Base-by-base conservation (phyloP, 2,329 filamentous ascomycete species). In the Chalaropsis ovoidea region DNA sequence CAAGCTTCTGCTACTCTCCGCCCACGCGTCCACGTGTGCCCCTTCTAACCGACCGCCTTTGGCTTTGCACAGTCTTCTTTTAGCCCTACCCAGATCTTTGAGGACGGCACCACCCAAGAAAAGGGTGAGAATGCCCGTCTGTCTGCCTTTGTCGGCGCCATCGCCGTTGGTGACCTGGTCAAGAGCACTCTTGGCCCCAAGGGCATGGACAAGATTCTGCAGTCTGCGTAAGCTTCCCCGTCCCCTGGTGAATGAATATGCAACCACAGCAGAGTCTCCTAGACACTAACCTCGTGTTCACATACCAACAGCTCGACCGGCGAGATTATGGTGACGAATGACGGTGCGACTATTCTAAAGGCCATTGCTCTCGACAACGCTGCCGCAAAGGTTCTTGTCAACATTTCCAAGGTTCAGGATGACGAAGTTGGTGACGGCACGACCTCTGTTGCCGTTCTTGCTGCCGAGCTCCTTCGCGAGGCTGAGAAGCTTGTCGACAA, bases 111-210 rank as follows among this genome's bases (percentile, higher is more conserved):
- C 71, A 94, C 88, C 67, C 90, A 97, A 79, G 93, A 97, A 80
- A 97, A 96, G 81, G 94, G 94, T 73, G 93, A 97, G 81, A 97
- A 97, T 88, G 93, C 94, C 73, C 90, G 93, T 83, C 87, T 97
- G 72, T 88, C 90, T n/a, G 93, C 93, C 70, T 99, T 99, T 73
- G 93, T 99, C 65, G 94, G 94, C 72, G 94, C 94, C 75, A 99
- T 99, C 74, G 94, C 94, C 65, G 94, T 99, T 60, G 94, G 94
- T 64, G 94, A 99, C 73, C 78, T 99, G 70, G 94, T 99, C 64
- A 99, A 99, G 83, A 95, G 90, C 76, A 97, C 94, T 11, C 80
- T 99, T 42, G 94, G 94, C 6, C 94, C 94, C 45, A 97, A 97
- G 80, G 94, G 94, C 71, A 97, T 97, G 92, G 94, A 97, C 81